Conservation (phyloP, 208 protist species). For the Herpetomonas samuelpessoai region DNA sequence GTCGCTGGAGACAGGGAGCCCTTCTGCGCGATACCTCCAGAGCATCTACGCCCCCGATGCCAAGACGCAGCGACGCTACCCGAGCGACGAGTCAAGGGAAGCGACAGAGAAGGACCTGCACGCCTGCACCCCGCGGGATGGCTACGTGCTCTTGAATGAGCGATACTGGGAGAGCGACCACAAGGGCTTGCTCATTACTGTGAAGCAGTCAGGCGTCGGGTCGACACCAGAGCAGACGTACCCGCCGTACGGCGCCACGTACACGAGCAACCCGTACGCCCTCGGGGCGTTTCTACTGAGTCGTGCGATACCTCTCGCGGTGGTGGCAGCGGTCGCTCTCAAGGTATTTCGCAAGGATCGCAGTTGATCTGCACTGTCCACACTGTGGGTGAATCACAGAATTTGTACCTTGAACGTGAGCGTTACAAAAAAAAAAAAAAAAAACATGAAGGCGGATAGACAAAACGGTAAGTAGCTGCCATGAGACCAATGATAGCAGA, state of each 20-base stretch:
- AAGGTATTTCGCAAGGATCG: background rate
- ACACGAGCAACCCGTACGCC: constrained; percentile 27
- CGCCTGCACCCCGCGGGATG: constrained; percentile 22
- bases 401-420: too few relatives aligned
- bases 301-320: constrained; percentile 15
- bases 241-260: constrained; percentile 40
- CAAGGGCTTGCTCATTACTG: constrained; percentile 58
- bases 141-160: constrained; percentile 81
- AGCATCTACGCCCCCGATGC: constrained; percentile 6
- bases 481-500: too few relatives aligned
- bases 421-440: too few relatives aligned
- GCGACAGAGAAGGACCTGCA: background rate
- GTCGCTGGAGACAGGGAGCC: constrained; percentile 18
- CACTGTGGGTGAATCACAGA: too few relatives aligned
- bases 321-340: background rate
- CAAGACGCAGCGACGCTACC: background rate
- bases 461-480: too few relatives aligned
- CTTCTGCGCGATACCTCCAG: background rate
- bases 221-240: constrained; percentile 27
- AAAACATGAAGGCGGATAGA: too few relatives aligned
- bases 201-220: constrained; percentile 33
- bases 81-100: background rate
- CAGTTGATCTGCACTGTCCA: background rate
- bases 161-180: constrained; percentile 59
- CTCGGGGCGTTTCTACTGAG: constrained; percentile 31